Evolutionary conservation across 2,329 filamentous ascomycete species (phyloP).

Genomic region (Ophiocordyceps camponoti-leonardi): DNA sequence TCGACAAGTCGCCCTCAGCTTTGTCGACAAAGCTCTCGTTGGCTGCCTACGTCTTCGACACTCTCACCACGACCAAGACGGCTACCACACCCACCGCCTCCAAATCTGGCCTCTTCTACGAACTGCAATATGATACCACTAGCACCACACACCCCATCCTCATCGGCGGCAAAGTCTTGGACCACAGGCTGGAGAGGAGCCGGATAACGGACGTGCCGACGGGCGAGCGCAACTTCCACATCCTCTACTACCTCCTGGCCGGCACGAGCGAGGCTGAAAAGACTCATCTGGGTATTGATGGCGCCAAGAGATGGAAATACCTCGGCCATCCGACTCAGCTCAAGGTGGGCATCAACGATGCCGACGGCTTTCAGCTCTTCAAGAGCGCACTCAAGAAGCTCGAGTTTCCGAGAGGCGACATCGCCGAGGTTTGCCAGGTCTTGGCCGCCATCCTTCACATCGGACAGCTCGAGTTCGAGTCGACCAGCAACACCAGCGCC

Average conservation of each 20-base stretch:
- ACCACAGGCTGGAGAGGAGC: slow-evolving; percentile 84
- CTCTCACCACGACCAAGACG: slow-evolving; percentile 91
- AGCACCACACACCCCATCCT: slow-evolving; percentile 71
- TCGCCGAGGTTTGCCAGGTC: slow-evolving; percentile 93
- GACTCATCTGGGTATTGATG: slow-evolving; percentile 54
- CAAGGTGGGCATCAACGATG: slow-evolving; percentile 92
- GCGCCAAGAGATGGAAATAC: slow-evolving; percentile 76
- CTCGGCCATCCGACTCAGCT: slow-evolving; percentile 91
- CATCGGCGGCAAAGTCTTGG: slow-evolving; percentile 85
- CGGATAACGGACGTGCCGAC: slow-evolving; percentile 84
- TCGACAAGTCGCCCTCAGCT: slow-evolving; percentile 82
- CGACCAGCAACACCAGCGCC: slow-evolving; percentile 59
- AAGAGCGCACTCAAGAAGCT: slow-evolving; percentile 89
- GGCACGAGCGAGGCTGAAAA: slow-evolving; percentile 87
- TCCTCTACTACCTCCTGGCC: slow-evolving; percentile 86
- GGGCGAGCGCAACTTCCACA: slow-evolving; percentile 90
- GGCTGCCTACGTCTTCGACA: slow-evolving; percentile 89
- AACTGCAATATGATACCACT: slow-evolving; percentile 89
- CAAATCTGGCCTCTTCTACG: slow-evolving; percentile 87
- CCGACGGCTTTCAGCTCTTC: slow-evolving; percentile 92
- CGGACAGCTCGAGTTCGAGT: slow-evolving; percentile 88
- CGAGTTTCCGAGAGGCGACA: slow-evolving; percentile 83
- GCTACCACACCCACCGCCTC: slow-evolving; percentile 89
- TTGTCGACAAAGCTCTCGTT: slow-evolving; percentile 86
- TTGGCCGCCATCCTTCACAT: slow-evolving; percentile 92